Conservation (phyloP, 1,284 basidiomycete genomes). For the Boletus semigastroideus region DNA sequence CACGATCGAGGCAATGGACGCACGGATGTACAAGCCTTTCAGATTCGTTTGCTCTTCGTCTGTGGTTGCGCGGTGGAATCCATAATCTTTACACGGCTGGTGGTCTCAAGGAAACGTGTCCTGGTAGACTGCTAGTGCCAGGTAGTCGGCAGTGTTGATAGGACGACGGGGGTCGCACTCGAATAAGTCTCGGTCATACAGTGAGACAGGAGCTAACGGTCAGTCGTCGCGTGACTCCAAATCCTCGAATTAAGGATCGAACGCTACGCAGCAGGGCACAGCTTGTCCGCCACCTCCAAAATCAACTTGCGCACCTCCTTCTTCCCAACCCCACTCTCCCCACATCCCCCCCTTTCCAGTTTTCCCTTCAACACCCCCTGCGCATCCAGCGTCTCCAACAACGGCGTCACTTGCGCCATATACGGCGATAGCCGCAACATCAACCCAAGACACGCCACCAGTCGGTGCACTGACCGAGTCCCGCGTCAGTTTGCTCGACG, state of each 20-base stretch:
- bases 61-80: not conserved
- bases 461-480: constrained; percentile 62
- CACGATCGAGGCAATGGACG: not conserved
- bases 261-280: constrained; percentile 34
- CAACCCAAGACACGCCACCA: constrained; percentile 74
- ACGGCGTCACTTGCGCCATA: constrained; percentile 51
- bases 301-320: constrained; percentile 62
- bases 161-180: constrained; percentile 1
- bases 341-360: constrained; percentile 48
- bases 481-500: not conserved
- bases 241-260: no score
- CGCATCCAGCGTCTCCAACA: constrained; percentile 74
- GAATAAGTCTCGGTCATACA: constrained; percentile 3
- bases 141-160: not conserved
- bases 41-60: not conserved
- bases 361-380: constrained; percentile 53
- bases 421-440: constrained; percentile 68
- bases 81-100: not conserved
- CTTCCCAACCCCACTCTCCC: constrained; percentile 55
- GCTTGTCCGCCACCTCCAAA: constrained; percentile 58
- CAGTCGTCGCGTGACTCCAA: no score
- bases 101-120: not conserved
- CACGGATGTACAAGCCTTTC: not conserved
- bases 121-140: not conserved
- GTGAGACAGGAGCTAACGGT: no score